These are phyloP conservation scores for Glebionis coronaria DNA, from an alignment of 129 eudicot genomes.

Conservation along the genomic window DNA sequence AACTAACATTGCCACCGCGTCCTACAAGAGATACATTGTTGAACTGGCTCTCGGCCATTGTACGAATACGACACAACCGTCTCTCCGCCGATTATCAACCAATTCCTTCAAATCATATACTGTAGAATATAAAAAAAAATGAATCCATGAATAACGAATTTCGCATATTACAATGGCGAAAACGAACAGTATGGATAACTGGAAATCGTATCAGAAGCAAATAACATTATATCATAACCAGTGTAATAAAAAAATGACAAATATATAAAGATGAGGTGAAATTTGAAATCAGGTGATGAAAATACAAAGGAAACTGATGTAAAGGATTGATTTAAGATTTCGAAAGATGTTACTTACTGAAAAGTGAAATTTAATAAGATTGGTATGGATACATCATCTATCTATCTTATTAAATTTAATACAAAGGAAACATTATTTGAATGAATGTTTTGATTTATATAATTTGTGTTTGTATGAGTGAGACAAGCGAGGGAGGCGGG, in stretches of 20 bases:
- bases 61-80: constrained; percentile 11
- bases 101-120: constrained; percentile 15
- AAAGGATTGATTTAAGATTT: constrained; percentile 18
- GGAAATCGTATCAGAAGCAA: no score
- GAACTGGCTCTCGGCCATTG: constrained; percentile 89
- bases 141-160: not conserved
- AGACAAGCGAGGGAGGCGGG: constrained; percentile 22
- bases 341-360: constrained; percentile 13
- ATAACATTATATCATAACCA: not conserved
- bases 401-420: no score
- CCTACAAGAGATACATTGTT: constrained; percentile 84
- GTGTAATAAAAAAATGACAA: no score
- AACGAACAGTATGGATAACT: no score
- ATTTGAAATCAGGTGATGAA: constrained; percentile 1
- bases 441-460: not conserved
- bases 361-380: constrained; percentile 13
- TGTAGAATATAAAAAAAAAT: not conserved
- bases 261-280: not conserved
- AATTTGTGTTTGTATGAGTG: constrained; percentile 20
- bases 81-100: constrained; percentile 16
- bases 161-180: no score
- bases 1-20: constrained; percentile 90
- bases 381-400: constrained; percentile 23
- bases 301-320: not conserved
- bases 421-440: no score